Conservation (phyloP, 345 rosid genomes). For the Clausena lansium region DNA sequence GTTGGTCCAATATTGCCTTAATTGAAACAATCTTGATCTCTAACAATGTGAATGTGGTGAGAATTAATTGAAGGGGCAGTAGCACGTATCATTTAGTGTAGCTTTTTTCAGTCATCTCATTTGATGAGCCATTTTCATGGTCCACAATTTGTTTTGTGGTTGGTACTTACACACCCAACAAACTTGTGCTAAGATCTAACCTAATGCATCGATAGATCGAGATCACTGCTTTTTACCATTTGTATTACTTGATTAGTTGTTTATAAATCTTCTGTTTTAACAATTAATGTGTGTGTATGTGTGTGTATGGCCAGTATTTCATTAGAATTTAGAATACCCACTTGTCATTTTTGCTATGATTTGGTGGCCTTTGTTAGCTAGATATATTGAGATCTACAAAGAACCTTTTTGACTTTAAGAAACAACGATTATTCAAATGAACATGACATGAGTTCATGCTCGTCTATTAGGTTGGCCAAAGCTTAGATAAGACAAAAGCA, state of each 20-base stretch:
- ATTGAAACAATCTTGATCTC: not conserved
- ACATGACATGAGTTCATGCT: not conserved
- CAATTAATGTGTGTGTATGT: not conserved
- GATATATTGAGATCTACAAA: not conserved
- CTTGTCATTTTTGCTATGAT: not conserved
- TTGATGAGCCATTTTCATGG: slow-evolving; percentile 28
- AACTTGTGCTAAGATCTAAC: too few species aligned
- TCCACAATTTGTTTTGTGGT: slow-evolving; percentile 27
- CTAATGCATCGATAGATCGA: too few species aligned
- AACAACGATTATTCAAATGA: not conserved
- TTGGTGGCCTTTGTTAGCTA: not conserved
- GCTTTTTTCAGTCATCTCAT: slow-evolving; percentile 26
- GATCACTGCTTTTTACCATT: too few species aligned
- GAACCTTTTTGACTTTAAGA: not conserved
- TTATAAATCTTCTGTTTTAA: not conserved
- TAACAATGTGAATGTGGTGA: not conserved
- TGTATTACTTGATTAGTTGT: not conserved
- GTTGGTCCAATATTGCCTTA: slow-evolving; percentile 10
- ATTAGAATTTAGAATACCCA: not conserved
- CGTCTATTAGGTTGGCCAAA: not conserved
- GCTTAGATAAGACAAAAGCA: slow-evolving; percentile 12
- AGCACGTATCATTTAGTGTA: slow-evolving; percentile 6
- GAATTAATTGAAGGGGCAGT: not conserved
- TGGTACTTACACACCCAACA: too few species aligned
- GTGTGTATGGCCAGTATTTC: too few species aligned